Percentiles rank a stretch among this genome's conserved stretches.
These are phyloP conservation scores for Limonium bicolor DNA, from an alignment of 148 eudicot species.

Conservation along the genomic window DNA sequence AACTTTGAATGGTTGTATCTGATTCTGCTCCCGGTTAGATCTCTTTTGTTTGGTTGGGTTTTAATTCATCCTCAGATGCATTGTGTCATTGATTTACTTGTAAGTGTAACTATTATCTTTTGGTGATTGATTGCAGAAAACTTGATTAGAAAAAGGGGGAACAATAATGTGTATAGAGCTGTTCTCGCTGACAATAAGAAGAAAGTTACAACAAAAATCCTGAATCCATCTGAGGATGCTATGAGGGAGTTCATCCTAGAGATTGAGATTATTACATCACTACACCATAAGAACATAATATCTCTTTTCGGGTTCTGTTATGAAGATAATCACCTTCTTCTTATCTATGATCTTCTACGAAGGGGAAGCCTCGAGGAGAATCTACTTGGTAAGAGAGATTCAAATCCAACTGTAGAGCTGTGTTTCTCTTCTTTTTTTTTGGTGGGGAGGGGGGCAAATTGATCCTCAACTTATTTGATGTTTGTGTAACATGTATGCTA, in stretches of 20 bases:
- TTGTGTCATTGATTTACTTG: too few relatives aligned
- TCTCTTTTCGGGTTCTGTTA: conserved; percentile 82
- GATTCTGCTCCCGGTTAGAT: conserved; percentile 52
- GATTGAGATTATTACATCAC: conserved; percentile 64
- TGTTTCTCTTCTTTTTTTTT: background rate
- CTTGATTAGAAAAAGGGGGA: conserved; percentile 89
- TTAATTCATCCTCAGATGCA: too few relatives aligned
- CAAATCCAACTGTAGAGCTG: background rate
- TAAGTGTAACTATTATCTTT: background rate
- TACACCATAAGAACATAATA: conserved; percentile 67
- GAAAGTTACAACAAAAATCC: conserved; percentile 70
- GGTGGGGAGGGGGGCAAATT: too few relatives aligned
- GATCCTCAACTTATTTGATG: too few relatives aligned
- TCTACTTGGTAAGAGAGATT: conserved; percentile 59
- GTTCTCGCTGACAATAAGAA: conserved; percentile 61
- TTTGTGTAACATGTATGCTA: conserved; percentile 1
- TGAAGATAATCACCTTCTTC: conserved; percentile 47
- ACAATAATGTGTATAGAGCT: conserved; percentile 71
- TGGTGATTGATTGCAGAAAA: conserved; percentile 32
- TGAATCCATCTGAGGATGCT: conserved; percentile 54
- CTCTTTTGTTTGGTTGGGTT: background rate
- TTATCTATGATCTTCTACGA: conserved; percentile 77
- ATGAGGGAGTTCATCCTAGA: conserved; percentile 61
- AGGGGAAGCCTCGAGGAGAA: conserved; percentile 91
- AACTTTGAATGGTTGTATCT: conserved; percentile 56